These are phyloP conservation scores for Pseudocercospora cruenta DNA, from an alignment of 2,329 filamentous ascomycete species.

Conservation along the genomic window DNA sequence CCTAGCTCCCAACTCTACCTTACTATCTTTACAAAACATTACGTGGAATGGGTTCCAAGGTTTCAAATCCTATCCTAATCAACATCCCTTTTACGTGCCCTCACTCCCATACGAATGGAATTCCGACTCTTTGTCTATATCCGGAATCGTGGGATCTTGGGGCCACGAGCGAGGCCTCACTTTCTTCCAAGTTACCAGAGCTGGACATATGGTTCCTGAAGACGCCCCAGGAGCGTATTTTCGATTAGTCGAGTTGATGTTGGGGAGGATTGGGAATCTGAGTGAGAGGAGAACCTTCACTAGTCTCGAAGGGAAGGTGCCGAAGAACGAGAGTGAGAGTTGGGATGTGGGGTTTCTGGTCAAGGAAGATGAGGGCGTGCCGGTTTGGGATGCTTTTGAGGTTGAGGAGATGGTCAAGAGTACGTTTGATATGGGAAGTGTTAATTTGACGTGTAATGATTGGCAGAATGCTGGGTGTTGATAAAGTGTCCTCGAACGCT, in stretches of 20 bases:
- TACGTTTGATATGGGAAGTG: no score
- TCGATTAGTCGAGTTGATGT: conserved; percentile 46
- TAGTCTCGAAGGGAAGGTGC: neutral
- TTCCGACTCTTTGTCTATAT: conserved; percentile 21
- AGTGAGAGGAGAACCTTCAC: neutral
- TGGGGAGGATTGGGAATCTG: conserved; percentile 40
- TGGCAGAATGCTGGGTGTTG: no score
- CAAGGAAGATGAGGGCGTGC: neutral
- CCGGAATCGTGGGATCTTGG: conserved; percentile 29
- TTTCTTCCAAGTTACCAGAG: conserved; percentile 25
- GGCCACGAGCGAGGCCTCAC: conserved; percentile 30
- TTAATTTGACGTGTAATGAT: no score
- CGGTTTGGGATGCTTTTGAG: neutral
- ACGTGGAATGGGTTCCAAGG: conserved; percentile 34
- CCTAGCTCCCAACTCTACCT: conserved; percentile 31
- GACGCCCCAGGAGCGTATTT: conserved; percentile 49
- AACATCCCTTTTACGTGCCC: conserved; percentile 28
- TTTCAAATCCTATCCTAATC: conserved; percentile 26
- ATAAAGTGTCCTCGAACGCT: no score
- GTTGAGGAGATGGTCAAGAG: neutral
- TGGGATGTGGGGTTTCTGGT: neutral
- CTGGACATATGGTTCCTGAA: conserved; percentile 35
- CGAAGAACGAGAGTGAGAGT: neutral
- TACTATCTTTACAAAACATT: conserved; percentile 33
- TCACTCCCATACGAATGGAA: conserved; percentile 13